Evolutionary conservation across 345 rosid species (phyloP).

Genomic region (Moringa oleifera): DNA sequence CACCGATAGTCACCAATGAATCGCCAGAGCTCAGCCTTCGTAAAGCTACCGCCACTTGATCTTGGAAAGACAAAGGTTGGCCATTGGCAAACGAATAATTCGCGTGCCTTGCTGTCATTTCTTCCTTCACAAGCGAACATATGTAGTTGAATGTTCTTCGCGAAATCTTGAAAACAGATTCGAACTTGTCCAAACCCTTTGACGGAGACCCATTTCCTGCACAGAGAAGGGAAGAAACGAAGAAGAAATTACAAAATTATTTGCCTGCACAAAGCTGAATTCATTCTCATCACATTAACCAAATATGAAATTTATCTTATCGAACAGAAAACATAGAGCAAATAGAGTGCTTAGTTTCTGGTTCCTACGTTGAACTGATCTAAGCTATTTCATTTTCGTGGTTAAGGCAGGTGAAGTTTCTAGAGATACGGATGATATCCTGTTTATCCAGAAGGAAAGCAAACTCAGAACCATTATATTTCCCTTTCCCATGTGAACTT

Average conservation of each 20-base stretch:
- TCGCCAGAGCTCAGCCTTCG: conserved; percentile 57
- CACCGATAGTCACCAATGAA: conserved; percentile 42
- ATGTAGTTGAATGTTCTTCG: conserved; percentile 48
- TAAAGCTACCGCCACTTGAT: conserved; percentile 58
- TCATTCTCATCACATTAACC: background rate
- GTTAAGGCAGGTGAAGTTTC: too few relatives aligned
- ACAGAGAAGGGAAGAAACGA: conserved; percentile 5
- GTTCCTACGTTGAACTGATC: too few relatives aligned
- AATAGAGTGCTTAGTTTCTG: too few relatives aligned
- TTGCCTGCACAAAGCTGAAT: background rate
- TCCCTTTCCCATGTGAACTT: background rate
- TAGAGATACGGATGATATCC: too few relatives aligned
- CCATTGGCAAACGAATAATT: conserved; percentile 42
- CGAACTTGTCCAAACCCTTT: conserved; percentile 34
- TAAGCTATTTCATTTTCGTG: too few relatives aligned
- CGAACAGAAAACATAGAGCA: too few relatives aligned
- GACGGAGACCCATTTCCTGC: conserved; percentile 41
- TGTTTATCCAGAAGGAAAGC: too few relatives aligned
- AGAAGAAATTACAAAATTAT: conserved; percentile 6
- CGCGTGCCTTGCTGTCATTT: conserved; percentile 32
- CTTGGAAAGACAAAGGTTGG: conserved; percentile 34
- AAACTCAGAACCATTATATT: background rate
- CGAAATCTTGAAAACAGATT: conserved; percentile 38
- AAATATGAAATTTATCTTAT: too few relatives aligned
- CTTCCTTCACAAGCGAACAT: conserved; percentile 53